phyloP scores from a whole-genome alignment of 2,329 filamentous ascomycete species.

The Diaporthe vexans region DNA sequence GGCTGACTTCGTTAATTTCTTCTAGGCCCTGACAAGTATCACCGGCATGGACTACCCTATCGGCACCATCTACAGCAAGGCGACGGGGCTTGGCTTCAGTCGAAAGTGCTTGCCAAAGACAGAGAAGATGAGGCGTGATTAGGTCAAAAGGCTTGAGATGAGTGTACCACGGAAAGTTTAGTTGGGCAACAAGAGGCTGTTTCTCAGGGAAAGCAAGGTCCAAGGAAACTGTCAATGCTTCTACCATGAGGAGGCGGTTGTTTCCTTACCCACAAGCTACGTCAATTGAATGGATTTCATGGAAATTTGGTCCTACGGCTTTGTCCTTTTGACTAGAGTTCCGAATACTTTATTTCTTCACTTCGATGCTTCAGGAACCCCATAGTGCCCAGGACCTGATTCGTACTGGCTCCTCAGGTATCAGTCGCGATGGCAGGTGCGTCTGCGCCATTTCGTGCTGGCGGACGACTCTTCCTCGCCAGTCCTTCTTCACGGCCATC shows the following conservation, averaged over 20 bases:
- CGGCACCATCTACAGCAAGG: background rate
- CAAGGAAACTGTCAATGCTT: background rate
- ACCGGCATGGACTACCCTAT: background rate
- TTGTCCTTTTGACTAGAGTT: background rate
- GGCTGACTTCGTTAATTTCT: background rate
- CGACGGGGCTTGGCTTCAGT: background rate
- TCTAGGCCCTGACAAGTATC: background rate
- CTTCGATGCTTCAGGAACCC: background rate
- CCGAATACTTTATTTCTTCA: background rate
- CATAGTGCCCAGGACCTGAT: slow-evolving; percentile 7
- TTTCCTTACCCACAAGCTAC: background rate
- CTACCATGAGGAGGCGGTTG: background rate
- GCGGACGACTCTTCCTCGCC: background rate
- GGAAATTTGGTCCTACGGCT: background rate
- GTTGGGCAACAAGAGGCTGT: background rate
- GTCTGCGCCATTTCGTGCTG: background rate
- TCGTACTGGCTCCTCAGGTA: background rate
- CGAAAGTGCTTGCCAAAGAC: background rate
- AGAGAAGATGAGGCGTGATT: no score
- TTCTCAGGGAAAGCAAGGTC: background rate
- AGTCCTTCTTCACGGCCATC: background rate
- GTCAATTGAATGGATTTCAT: background rate
- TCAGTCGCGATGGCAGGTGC: background rate
- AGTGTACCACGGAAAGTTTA: background rate
- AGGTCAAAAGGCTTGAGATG: background rate